Percentiles rank a stretch among this genome's conserved stretches.
These are phyloP conservation scores for Colletotrichum eleusines DNA, from an alignment of 2,329 filamentous ascomycete genomes.

Conservation along the genomic window DNA sequence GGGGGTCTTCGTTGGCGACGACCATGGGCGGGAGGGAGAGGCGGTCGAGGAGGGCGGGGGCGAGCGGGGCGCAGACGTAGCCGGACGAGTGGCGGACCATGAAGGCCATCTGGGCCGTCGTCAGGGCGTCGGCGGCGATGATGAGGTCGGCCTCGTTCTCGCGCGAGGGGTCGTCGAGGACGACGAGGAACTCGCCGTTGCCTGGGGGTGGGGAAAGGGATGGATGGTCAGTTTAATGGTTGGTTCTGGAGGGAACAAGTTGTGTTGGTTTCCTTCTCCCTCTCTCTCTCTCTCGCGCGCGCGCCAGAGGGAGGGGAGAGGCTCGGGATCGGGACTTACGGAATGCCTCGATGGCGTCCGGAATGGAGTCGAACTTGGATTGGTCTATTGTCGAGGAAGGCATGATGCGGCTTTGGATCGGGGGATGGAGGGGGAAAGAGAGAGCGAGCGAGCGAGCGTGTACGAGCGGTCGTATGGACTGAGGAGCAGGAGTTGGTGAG, in stretches of 20 bases:
- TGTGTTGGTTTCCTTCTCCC: not conserved
- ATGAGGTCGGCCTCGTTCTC: slow-evolving; percentile 99
- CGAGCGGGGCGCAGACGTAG: slow-evolving; percentile 89
- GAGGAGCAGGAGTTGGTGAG: slow-evolving; percentile 1
- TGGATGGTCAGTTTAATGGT: not conserved
- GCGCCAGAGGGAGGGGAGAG: not conserved
- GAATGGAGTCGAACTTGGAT: slow-evolving; percentile 73
- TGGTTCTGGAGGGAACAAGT: not conserved
- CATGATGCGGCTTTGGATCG: slow-evolving; percentile 54
- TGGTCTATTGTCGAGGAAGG: slow-evolving; percentile 62
- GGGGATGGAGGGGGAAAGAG: not conserved
- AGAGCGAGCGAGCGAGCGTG: slow-evolving; percentile 2
- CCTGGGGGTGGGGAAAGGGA: slow-evolving; percentile 56
- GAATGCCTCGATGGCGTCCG: slow-evolving; percentile 73
- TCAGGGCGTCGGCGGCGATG: slow-evolving; percentile 87
- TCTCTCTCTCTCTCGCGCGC: slow-evolving; percentile 10
- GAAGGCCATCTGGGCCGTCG: slow-evolving; percentile 93
- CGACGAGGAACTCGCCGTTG: slow-evolving; percentile 92
- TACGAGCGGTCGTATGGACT: not conserved
- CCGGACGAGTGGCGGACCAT: slow-evolving; percentile 93
- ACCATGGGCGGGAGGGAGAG: slow-evolving; percentile 95
- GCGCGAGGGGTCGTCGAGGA: slow-evolving; percentile 90
- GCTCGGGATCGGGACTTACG: slow-evolving; percentile 58
- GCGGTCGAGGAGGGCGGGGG: slow-evolving; percentile 73
- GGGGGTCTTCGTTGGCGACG: slow-evolving; percentile 77